Evolutionary conservation across 345 rosid species (phyloP), one percentile per base, ranked within the genome.

Genomic region (Eucalyptus marginata): DNA sequence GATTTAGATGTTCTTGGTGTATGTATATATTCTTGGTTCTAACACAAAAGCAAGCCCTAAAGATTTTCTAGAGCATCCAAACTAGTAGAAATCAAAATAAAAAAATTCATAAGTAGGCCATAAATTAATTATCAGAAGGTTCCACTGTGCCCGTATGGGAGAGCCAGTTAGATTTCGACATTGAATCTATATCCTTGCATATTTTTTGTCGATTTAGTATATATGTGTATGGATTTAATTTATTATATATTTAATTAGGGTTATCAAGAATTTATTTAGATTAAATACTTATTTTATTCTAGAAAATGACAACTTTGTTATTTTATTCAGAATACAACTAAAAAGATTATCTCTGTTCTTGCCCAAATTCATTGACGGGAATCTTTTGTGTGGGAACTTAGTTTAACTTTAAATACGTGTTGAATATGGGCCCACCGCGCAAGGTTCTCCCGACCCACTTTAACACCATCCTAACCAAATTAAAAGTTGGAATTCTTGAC

Each of bases 101-200:
- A 7, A 7, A 62, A 27, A 27, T 0, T 62, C 71, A n/a, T 56
- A 56, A 62, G 17, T 62, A 62, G 71, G 71, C 71, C 33, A 62
- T 62, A 29, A 29, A 62, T 29, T 29, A 13, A 1, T 29, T 62
- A 29, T 62, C 33, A 7, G 71, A 62, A 29, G 71, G 9, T 62
- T 64, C 17, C 8, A 6, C 0, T 62, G 4, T 13, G 33, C 33
- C 7, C 4, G 0, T 27, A 1, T 27, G 1, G 36, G 18, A n/a
- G 36, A 64, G 10, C 18, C 3, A 29, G 5, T 64, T 64, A n/a
- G 76, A 15, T 64, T 64, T 64, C 5, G 5, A 64, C 17, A n/a
- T n/a, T 2, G 18, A 56, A 20, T 24, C 12, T 56, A 56, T 13
- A 64, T 64, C 76, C n/a, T 64, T 7, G 76, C 76, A 64, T 14